Evolutionary conservation across 257 asterid genomes (phyloP).

Genomic region (Solanum sejunctum): DNA sequence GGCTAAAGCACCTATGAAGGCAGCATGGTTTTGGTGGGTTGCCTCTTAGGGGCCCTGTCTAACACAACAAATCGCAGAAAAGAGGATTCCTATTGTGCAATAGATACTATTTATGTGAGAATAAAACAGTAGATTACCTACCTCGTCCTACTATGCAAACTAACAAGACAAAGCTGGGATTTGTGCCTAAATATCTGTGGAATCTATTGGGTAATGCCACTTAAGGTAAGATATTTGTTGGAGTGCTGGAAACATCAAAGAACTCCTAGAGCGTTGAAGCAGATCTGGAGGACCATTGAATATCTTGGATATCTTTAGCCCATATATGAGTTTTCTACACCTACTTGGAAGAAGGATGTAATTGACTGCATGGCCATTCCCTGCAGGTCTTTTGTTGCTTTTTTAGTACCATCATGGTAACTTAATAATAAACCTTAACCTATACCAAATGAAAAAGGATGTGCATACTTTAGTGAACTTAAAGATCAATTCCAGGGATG

Average conservation of each 20-base stretch:
- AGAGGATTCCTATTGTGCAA: background rate
- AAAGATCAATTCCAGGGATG: too few relatives aligned
- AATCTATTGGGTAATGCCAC: background rate
- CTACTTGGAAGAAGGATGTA: background rate
- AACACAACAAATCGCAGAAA: background rate
- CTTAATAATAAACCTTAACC: background rate
- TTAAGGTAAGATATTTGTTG: background rate
- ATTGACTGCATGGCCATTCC: background rate
- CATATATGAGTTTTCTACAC: background rate
- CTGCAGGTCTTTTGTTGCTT: background rate
- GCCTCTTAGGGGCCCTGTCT: background rate
- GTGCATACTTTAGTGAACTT: background rate
- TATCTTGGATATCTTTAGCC: background rate
- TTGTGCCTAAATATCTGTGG: background rate
- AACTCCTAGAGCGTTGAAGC: background rate
- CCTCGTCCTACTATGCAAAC: background rate
- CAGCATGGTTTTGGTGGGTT: background rate
- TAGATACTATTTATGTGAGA: background rate
- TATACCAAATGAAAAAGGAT: too few relatives aligned
- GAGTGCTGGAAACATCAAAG: background rate
- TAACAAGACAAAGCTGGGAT: background rate
- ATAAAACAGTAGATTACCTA: background rate
- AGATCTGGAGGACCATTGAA: background rate
- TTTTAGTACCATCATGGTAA: background rate
- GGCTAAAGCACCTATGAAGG: background rate